Evolutionary conservation across 441 rosid species (phyloP).

Genomic region (Corymbia calophylla): DNA sequence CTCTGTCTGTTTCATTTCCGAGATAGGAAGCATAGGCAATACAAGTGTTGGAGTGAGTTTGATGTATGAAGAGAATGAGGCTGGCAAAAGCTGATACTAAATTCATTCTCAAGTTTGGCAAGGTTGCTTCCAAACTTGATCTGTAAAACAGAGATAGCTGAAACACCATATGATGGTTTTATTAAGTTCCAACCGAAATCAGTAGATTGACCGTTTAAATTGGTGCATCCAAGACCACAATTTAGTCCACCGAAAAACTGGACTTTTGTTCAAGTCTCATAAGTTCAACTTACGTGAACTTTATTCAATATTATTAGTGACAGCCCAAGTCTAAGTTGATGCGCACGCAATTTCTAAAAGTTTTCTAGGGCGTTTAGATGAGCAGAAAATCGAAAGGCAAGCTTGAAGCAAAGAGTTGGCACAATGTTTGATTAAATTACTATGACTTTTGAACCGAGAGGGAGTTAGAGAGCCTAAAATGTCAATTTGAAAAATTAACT

Average conservation of each 20-base stretch:
- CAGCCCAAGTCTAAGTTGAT: neutral
- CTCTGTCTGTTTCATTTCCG: rapidly evolving
- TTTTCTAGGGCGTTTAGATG: too few species aligned
- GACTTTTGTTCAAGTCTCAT: neutral
- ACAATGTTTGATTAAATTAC: too few species aligned
- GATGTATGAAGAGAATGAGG: neutral
- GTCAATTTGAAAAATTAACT: too few species aligned
- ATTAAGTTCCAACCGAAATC: neutral
- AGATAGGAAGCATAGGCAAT: neutral
- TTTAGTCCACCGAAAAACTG: neutral
- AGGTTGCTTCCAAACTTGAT: neutral
- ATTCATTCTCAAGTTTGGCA: neutral
- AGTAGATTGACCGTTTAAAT: neutral
- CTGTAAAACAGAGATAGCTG: rapidly evolving
- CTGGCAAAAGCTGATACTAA: neutral
- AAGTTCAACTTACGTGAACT: neutral
- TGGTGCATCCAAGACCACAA: neutral
- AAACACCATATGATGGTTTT: neutral
- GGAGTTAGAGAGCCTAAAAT: too few species aligned
- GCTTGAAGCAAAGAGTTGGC: too few species aligned
- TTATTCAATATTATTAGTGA: rapidly evolving
- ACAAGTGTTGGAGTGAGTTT: neutral
- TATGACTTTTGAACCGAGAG: too few species aligned
- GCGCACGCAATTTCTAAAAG: neutral
- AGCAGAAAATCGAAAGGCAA: too few species aligned